These are phyloP conservation scores for Phytophthora pinifolia DNA, from an alignment of 352 stramenopile genomes.

Conservation along the genomic window DNA sequence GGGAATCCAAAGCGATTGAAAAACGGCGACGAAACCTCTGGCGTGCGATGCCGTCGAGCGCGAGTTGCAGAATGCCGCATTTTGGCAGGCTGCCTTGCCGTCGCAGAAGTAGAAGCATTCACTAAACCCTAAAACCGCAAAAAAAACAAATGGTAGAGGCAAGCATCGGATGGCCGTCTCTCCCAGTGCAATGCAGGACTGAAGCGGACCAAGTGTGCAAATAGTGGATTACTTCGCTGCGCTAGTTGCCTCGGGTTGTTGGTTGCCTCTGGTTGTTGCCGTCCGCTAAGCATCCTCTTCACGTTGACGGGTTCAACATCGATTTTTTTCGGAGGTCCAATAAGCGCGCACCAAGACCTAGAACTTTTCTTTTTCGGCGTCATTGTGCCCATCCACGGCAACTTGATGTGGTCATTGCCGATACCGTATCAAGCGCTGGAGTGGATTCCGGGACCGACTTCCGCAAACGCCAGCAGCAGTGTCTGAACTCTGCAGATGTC, in stretches of 20 bases:
- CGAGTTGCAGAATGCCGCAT: slow-evolving; percentile 29
- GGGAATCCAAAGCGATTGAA: neutral
- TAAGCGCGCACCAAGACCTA: slow-evolving; percentile 7
- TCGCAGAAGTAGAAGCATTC: too few species aligned
- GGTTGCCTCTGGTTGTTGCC: too few species aligned
- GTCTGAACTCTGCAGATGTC: neutral
- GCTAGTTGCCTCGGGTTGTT: neutral
- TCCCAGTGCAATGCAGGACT: slow-evolving; percentile 9
- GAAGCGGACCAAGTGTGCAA: slow-evolving; percentile 2
- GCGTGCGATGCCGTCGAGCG: slow-evolving; percentile 14
- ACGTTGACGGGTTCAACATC: slow-evolving; percentile 22
- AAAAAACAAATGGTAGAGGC: slow-evolving; percentile 34
- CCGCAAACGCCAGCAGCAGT: too few species aligned
- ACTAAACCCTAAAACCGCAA: too few species aligned
- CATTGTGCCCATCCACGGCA: slow-evolving; percentile 27
- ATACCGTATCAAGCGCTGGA: too few species aligned
- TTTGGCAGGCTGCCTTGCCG: slow-evolving; percentile 12
- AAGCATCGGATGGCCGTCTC: slow-evolving; percentile 18
- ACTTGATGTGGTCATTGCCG: slow-evolving; percentile 14
- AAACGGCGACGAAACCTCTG: slow-evolving; percentile 6
- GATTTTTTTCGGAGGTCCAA: slow-evolving; percentile 14
- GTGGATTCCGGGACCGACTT: too few species aligned
- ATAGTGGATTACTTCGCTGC: neutral
- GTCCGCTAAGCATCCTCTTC: too few species aligned
- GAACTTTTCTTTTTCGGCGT: too few species aligned